A percentile compares a stretch with the other conserved stretches of the same genome.
These are phyloP conservation scores for Arthromyces matolae DNA, from an alignment of 768 basidiomycete genomes.

Conservation along the genomic window DNA sequence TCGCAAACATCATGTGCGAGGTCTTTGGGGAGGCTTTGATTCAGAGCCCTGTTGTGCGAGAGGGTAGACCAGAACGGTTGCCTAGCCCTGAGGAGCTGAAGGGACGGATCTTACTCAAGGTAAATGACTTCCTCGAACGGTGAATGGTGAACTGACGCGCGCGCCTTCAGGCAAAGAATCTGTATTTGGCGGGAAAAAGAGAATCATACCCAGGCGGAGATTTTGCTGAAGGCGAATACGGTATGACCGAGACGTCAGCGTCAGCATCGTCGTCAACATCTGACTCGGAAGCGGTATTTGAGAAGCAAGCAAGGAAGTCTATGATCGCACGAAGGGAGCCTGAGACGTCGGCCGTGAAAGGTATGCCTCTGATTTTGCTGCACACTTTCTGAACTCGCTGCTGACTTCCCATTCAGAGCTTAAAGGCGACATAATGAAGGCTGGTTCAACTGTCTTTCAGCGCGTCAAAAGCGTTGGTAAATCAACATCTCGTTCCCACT, in stretches of 20 bases:
- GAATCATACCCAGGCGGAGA: constrained; percentile 12
- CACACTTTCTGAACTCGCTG: neutral
- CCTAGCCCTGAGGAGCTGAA: constrained; percentile 90
- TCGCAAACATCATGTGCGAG: constrained; percentile 43
- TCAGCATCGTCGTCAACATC: constrained; percentile 30
- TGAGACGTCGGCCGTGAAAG: constrained; percentile 26
- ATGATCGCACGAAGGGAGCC: constrained; percentile 20
- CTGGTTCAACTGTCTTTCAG: constrained; percentile 37
- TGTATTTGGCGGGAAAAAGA: constrained; percentile 40
- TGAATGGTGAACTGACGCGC: neutral
- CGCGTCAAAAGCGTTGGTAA: constrained; percentile 36
- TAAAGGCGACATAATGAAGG: constrained; percentile 30
- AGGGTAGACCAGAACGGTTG: constrained; percentile 49
- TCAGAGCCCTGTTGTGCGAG: constrained; percentile 20
- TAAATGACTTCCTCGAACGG: constrained; percentile 21
- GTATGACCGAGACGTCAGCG: constrained; percentile 18
- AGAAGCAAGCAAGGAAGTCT: constrained; percentile 19
- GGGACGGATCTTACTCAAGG: constrained; percentile 82
- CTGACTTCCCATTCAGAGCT: constrained; percentile 20
- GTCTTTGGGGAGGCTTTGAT: constrained; percentile 44
- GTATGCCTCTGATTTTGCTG: constrained; percentile 16
- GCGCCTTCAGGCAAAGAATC: constrained; percentile 62
- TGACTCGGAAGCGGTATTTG: constrained; percentile 32
- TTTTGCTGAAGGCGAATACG: constrained; percentile 19
- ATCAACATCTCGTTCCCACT: constrained; percentile 13